Conservation (phyloP, 768 basidiomycete species). For the Agaricus sinodeliciosus region DNA sequence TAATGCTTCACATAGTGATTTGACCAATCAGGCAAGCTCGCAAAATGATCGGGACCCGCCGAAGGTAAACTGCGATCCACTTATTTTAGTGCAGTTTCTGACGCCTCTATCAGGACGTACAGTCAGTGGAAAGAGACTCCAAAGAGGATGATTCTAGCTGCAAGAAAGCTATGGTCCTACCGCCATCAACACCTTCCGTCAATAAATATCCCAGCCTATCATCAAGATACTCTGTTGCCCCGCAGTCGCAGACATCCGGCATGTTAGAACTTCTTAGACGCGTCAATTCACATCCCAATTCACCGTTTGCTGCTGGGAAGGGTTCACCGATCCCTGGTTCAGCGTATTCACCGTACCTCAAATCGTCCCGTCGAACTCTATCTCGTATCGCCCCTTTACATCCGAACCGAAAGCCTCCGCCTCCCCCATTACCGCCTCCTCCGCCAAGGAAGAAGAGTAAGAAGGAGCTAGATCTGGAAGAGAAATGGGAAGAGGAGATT, state of each 20-base stretch:
- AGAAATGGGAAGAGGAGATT: slow-evolving; percentile 76
- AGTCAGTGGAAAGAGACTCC: background rate
- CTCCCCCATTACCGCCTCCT: slow-evolving; percentile 63
- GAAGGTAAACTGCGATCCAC: background rate
- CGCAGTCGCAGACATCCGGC: slow-evolving; percentile 44
- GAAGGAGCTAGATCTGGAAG: slow-evolving; percentile 70
- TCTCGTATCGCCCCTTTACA: slow-evolving; percentile 73
- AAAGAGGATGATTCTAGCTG: background rate
- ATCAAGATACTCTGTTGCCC: slow-evolving; percentile 38
- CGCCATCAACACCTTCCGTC: slow-evolving; percentile 4
- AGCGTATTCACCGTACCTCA: slow-evolving; percentile 59
- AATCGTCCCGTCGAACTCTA: slow-evolving; percentile 55
- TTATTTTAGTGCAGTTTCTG: background rate
- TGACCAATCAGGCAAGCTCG: slow-evolving; percentile 12
- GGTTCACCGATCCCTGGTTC: slow-evolving; percentile 12
- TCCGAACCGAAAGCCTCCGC: slow-evolving; percentile 65
- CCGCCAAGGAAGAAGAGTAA: slow-evolving; percentile 75
- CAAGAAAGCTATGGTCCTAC: slow-evolving; percentile 6
- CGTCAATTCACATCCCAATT: slow-evolving; percentile 59
- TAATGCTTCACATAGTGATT: slow-evolving; percentile 8
- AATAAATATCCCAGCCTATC: slow-evolving; percentile 14
- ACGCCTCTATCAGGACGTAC: background rate
- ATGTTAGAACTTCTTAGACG: slow-evolving; percentile 75
- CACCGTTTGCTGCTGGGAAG: slow-evolving; percentile 35
- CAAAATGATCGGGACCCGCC: slow-evolving; percentile 1